Conservation (phyloP, 768 basidiomycete genomes). For the Suillus discolor region DNA sequence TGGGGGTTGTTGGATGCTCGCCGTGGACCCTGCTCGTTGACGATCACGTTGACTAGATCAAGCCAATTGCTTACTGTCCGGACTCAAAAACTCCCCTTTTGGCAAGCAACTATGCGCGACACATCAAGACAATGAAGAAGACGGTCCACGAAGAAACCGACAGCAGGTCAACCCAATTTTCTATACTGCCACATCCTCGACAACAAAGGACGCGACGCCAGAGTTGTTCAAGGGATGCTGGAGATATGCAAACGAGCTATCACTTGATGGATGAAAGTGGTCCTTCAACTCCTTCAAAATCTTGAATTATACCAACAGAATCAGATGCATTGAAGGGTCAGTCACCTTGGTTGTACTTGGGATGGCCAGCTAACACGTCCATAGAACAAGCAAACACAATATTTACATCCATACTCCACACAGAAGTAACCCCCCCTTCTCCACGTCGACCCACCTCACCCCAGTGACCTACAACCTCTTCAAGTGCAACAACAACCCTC, state of each 20-base stretch:
- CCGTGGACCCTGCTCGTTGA: not conserved
- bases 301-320: conserved; percentile 65
- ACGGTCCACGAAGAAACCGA: conserved; percentile 54
- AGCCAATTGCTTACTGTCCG: conserved; percentile 51
- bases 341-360: conserved; percentile 9
- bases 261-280: conserved; percentile 58
- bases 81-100: conserved; percentile 83
- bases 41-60: not conserved
- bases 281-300: conserved; percentile 61
- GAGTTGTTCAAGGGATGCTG: conserved; percentile 51
- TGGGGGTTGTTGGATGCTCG: not conserved
- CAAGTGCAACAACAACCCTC: conserved; percentile 40
- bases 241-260: conserved; percentile 64
- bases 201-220: conserved; percentile 55
- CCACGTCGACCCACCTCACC: conserved; percentile 67
- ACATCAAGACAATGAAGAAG: conserved; percentile 58
- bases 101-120: conserved; percentile 80
- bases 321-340: conserved; percentile 78
- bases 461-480: conserved; percentile 41
- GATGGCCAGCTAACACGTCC: not conserved
- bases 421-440: conserved; percentile 75
- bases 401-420: conserved; percentile 75
- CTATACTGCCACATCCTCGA: conserved; percentile 41
- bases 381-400: conserved; percentile 84
- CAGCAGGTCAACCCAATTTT: conserved; percentile 58